Conservation (phyloP, 1,139 yeast species). For the Candida neerlandica region DNA sequence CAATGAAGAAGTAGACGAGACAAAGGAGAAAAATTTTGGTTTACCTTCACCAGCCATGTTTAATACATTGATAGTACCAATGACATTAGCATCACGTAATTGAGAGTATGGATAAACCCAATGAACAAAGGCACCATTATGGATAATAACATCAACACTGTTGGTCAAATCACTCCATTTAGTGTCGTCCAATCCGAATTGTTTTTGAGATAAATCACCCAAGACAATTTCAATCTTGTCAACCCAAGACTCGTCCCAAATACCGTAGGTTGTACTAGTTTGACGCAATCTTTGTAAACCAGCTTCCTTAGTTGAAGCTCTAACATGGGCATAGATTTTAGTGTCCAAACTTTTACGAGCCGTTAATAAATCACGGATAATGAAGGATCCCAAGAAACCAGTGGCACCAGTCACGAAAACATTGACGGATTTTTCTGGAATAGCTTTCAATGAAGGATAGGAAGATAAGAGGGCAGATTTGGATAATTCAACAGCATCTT, state of each 20-base stretch:
- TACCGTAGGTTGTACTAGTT: conserved; percentile 84
- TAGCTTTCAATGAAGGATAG: conserved; percentile 31
- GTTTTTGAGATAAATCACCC: conserved; percentile 74
- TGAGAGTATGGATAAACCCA: conserved; percentile 97
- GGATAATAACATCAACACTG: conserved; percentile 79
- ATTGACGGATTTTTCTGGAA: conserved; percentile 47
- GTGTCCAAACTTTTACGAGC: conserved; percentile 44
- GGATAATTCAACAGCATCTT: conserved; percentile 69
- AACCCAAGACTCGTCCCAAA: conserved; percentile 72
- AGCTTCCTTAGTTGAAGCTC: conserved; percentile 69
- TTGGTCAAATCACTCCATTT: conserved; percentile 62
- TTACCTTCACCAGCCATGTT: conserved; percentile 79
- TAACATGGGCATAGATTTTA: conserved; percentile 82
- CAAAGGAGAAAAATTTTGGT: conserved; percentile 85
- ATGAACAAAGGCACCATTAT: conserved; percentile 97
- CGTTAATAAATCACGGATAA: conserved; percentile 71
- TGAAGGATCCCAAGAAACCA: conserved; percentile 92
- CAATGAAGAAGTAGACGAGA: conserved; percentile 90
- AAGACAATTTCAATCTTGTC: conserved; percentile 67
- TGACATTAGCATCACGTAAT: conserved; percentile 89
- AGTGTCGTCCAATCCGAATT: conserved; percentile 66
- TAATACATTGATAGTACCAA: conserved; percentile 84
- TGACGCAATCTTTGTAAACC: conserved; percentile 77
- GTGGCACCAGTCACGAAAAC: conserved; percentile 95
- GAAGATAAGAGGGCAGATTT: conserved; percentile 44